Evolutionary conservation across 768 basidiomycete species (phyloP).

Genomic region (Russula virescens): DNA sequence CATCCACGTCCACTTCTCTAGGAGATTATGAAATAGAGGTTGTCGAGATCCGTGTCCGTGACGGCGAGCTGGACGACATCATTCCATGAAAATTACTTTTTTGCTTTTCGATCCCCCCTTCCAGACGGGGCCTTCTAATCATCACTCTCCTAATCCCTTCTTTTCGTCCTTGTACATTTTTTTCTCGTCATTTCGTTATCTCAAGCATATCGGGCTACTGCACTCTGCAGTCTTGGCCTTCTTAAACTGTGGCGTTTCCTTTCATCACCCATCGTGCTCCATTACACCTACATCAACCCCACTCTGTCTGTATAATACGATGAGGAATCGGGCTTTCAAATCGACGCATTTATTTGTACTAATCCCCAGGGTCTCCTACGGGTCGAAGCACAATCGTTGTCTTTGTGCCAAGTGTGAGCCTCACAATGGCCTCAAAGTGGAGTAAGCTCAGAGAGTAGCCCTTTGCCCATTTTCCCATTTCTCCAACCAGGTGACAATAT

Average conservation of each 20-base stretch:
- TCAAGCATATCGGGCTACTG: not conserved
- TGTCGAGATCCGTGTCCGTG: constrained; percentile 78
- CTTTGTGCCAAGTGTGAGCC: too few relatives aligned
- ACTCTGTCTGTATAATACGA: constrained; percentile 16
- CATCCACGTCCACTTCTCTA: constrained; percentile 48
- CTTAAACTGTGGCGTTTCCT: not conserved
- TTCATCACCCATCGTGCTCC: constrained; percentile 1
- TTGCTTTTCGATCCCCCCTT: not conserved
- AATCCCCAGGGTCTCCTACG: not conserved
- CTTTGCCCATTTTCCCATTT: constrained; percentile 10
- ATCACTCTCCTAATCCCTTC: not conserved
- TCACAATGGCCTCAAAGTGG: not conserved
- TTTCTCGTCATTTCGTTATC: not conserved
- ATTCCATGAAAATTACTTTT: constrained; percentile 45
- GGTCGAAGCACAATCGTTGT: too few relatives aligned
- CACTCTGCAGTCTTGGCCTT: not conserved
- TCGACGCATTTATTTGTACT: constrained; percentile 2
- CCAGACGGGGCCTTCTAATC: not conserved
- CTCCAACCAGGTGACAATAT: constrained; percentile 20
- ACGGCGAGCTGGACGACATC: constrained; percentile 70
- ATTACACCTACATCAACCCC: constrained; percentile 14
- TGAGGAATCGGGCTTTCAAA: constrained; percentile 9
- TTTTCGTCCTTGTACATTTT: too few relatives aligned
- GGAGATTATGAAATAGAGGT: constrained; percentile 82
- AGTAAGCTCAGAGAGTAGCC: not conserved